Percentiles rank a stretch among this genome's conserved stretches.
Conservation (phyloP, 2,329 filamentous ascomycete genomes). For the Alternaria sp. region DNA sequence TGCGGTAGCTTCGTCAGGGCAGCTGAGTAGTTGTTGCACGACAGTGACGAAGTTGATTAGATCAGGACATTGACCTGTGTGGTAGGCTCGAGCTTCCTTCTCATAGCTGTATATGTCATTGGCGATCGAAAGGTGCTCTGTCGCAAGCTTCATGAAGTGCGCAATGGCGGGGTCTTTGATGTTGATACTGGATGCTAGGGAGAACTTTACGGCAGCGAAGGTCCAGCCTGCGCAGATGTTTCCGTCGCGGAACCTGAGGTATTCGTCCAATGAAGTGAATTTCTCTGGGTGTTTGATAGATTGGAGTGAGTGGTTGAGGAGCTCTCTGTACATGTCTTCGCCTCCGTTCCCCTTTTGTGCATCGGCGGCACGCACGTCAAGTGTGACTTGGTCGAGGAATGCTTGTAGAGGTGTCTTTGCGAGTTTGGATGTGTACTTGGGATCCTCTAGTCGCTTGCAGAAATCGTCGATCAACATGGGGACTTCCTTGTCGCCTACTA, state of each 20-base stretch:
- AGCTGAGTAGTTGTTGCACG: background rate
- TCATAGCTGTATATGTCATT: background rate
- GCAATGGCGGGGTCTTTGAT: background rate
- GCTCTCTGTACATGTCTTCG: background rate
- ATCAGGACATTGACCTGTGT: background rate
- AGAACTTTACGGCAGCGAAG: conserved; percentile 51
- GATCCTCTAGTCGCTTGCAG: background rate
- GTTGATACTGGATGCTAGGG: conserved; percentile 16
- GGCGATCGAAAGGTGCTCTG: background rate
- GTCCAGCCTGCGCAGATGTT: background rate
- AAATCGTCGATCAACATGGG: background rate
- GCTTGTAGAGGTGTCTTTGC: background rate
- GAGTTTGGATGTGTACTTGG: background rate
- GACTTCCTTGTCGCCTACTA: background rate
- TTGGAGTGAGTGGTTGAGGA: background rate
- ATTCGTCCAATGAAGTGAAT: background rate
- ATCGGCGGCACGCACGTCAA: background rate
- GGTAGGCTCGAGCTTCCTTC: background rate
- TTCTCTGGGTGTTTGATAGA: background rate
- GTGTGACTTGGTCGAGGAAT: background rate
- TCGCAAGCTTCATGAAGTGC: background rate
- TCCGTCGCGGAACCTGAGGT: background rate
- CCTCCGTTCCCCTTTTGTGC: background rate
- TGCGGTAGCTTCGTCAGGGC: background rate
- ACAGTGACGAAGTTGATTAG: background rate